phyloP scores from a whole-genome alignment of 805 yeast species.

The Cephaloascus fragrans region DNA sequence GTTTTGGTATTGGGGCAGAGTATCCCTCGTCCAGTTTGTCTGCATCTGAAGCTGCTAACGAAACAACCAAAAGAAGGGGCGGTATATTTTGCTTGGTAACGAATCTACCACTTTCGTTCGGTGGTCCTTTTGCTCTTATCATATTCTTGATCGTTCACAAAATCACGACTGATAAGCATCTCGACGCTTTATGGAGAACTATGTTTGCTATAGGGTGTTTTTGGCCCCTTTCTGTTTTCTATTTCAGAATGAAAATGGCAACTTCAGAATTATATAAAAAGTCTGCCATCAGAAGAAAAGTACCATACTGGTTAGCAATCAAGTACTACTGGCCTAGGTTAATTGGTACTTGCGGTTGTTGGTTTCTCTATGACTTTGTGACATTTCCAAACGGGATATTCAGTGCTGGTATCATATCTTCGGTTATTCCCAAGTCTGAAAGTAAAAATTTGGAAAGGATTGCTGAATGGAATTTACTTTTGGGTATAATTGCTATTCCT shows the following conservation, averaged over 20 bases:
- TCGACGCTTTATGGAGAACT: slow-evolving; percentile 56
- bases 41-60: slow-evolving; percentile 69
- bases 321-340: slow-evolving; percentile 62
- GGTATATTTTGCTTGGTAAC: slow-evolving; percentile 57
- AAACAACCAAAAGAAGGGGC: slow-evolving; percentile 54
- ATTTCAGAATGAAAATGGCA: slow-evolving; percentile 62
- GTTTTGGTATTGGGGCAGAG: slow-evolving; percentile 75
- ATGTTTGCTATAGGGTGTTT: slow-evolving; percentile 55
- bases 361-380: slow-evolving; percentile 78
- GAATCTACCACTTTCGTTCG: slow-evolving; percentile 63
- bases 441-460: slow-evolving; percentile 40
- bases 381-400: slow-evolving; percentile 74
- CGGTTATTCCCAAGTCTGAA: slow-evolving; percentile 29
- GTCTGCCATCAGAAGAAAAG: slow-evolving; percentile 48
- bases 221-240: slow-evolving; percentile 66
- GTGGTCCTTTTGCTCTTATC: slow-evolving; percentile 69
- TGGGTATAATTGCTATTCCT: slow-evolving; percentile 59
- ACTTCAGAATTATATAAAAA: slow-evolving; percentile 56
- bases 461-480: slow-evolving; percentile 66
- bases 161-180: slow-evolving; percentile 35
- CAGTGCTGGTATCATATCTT: slow-evolving; percentile 48
- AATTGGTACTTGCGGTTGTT: slow-evolving; percentile 62
- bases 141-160: slow-evolving; percentile 60
- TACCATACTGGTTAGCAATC: slow-evolving; percentile 49
- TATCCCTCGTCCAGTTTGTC: slow-evolving; percentile 62